Percentiles rank a stretch among this genome's conserved stretches.
These are phyloP conservation scores for Capsella bursapastoris DNA, from an alignment of 345 rosid species.

Conservation along the genomic window DNA sequence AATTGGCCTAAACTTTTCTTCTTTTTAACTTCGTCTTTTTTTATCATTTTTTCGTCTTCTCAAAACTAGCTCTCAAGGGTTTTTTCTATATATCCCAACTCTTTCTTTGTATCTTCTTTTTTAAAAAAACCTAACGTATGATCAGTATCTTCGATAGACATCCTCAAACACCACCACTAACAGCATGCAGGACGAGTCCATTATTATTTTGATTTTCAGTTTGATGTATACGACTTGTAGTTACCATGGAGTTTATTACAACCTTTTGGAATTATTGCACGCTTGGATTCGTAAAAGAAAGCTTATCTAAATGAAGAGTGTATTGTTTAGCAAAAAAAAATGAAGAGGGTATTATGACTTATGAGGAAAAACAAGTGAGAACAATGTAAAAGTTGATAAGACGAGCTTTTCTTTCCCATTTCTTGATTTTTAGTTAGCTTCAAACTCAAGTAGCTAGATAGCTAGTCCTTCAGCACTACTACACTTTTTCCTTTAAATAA, in stretches of 20 bases:
- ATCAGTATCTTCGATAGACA: background rate
- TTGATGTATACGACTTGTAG: background rate
- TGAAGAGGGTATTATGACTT: background rate
- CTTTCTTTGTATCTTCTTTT: background rate
- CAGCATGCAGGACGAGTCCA: background rate
- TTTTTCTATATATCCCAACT: background rate
- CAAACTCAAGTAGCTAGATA: slow-evolving; percentile 7
- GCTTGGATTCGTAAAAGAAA: background rate
- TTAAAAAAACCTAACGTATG: slow-evolving; percentile 9
- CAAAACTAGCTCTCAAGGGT: background rate
- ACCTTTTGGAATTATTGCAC: background rate
- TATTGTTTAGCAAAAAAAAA: background rate
- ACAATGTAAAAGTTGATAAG: background rate
- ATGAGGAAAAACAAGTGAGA: slow-evolving; percentile 11
- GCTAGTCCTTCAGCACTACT: background rate
- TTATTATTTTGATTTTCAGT: background rate
- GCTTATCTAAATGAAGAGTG: background rate
- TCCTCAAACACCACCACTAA: background rate
- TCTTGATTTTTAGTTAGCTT: slow-evolving; percentile 14
- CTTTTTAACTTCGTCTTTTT: slow-evolving; percentile 9
- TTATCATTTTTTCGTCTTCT: background rate
- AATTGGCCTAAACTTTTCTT: slow-evolving; percentile 20
- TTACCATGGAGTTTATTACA: background rate
- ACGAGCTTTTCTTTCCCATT: slow-evolving; percentile 4
- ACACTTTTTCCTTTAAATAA: background rate